phyloP scores from a whole-genome alignment of 2,329 filamentous ascomycete species.

The Alternaria sp. region DNA sequence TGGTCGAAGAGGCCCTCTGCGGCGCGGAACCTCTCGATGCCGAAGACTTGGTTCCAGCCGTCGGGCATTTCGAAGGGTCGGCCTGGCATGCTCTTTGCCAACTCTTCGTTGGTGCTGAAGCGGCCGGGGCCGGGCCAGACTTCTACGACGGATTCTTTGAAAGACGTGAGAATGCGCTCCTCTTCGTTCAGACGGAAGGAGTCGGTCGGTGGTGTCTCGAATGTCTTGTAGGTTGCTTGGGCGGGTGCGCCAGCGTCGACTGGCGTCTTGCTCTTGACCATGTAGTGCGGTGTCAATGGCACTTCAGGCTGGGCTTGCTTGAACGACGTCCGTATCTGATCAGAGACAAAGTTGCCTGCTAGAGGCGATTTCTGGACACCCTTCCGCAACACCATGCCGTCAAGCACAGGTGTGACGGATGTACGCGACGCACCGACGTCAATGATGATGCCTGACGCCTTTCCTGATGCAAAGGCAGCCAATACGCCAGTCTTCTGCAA shows the following conservation, averaged over 20 bases:
- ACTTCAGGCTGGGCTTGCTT: conserved; percentile 70
- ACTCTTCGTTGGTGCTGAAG: conserved; percentile 75
- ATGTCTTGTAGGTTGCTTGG: conserved; percentile 76
- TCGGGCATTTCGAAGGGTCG: conserved; percentile 97
- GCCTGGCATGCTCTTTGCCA: conserved; percentile 73
- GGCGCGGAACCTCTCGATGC: conserved; percentile 82
- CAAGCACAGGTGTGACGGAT: conserved; percentile 88
- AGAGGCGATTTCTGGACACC: conserved; percentile 82
- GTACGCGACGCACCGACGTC: conserved; percentile 90
- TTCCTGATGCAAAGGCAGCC: conserved; percentile 90
- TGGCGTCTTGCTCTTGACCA: conserved; percentile 83
- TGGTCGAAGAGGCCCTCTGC: conserved; percentile 93
- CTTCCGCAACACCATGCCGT: conserved; percentile 92
- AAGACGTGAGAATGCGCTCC: conserved; percentile 90
- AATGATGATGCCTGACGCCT: conserved; percentile 89
- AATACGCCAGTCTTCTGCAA: conserved; percentile 87
- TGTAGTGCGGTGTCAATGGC: conserved; percentile 81
- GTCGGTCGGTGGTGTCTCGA: conserved; percentile 64
- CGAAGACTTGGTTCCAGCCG: conserved; percentile 94
- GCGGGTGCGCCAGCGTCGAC: conserved; percentile 86
- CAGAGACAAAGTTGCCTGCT: conserved; percentile 87
- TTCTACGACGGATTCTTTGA: conserved; percentile 97
- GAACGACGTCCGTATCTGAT: conserved; percentile 84
- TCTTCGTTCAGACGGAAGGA: conserved; percentile 87
- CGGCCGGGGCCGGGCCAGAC: conserved; percentile 84